Conservation (phyloP, 2,329 filamentous ascomycete species). For the Cladosporium sp. region DNA sequence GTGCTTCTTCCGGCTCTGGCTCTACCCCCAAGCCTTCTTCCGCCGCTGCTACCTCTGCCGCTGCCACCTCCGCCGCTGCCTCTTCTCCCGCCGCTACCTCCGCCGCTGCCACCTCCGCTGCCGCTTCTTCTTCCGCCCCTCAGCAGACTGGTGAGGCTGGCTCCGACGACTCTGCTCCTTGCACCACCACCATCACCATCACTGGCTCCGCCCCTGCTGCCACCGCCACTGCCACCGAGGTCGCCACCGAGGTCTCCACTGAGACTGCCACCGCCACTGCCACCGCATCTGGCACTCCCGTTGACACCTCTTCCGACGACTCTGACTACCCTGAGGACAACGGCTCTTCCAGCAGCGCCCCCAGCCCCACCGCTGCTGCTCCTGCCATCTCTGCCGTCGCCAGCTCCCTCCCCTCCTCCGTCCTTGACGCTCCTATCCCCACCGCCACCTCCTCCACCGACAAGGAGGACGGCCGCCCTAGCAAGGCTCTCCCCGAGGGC, state of each 20-base stretch:
- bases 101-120: conserved; percentile 24
- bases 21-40: background rate
- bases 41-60: background rate
- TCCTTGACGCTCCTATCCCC: conserved; percentile 6
- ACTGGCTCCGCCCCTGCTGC: background rate
- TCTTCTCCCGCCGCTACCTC: conserved; percentile 51
- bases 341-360: conserved; percentile 11
- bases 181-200: background rate
- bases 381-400: conserved; percentile 17
- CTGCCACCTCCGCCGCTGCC: background rate
- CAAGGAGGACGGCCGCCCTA: conserved; percentile 22
- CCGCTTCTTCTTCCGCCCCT: too few species aligned
- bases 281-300: conserved; percentile 19
- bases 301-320: conserved; percentile 3
- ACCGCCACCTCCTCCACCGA: conserved; percentile 7
- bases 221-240: background rate
- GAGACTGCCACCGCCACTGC: conserved; percentile 18
- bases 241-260: too few species aligned
- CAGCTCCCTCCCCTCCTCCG: conserved; percentile 4
- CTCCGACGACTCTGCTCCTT: too few species aligned
- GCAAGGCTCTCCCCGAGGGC: conserved; percentile 30
- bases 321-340: conserved; percentile 15
- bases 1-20: conserved; percentile 11
- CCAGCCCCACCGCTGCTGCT: conserved; percentile 22
- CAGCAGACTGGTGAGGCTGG: too few species aligned